These are phyloP conservation scores for Colletotrichum horii DNA, from an alignment of 2,329 filamentous ascomycete genomes.

Conservation along the genomic window DNA sequence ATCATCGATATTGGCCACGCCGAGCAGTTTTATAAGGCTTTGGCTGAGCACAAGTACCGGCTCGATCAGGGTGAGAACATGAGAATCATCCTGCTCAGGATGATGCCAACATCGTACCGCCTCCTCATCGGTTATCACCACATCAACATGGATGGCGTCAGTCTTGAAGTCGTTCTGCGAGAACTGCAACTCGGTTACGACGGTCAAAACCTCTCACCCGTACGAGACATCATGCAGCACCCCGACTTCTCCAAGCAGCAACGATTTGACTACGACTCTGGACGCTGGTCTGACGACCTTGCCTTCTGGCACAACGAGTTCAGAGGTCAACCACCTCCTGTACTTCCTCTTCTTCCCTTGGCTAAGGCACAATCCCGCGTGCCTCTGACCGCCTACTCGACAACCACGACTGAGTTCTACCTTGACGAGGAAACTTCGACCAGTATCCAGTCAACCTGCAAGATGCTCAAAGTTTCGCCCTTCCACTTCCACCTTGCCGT, in stretches of 20 bases:
- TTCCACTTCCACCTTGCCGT: constrained; percentile 54
- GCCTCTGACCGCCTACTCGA: not conserved
- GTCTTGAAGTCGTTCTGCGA: not conserved
- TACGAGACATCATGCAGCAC: not conserved
- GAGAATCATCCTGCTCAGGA: not conserved
- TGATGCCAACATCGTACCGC: not conserved
- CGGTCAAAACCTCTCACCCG: not conserved
- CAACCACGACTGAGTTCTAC: not conserved
- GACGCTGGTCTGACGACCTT: not conserved
- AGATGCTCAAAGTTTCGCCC: constrained; percentile 6
- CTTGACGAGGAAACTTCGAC: not conserved
- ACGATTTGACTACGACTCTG: not conserved
- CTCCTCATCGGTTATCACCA: not conserved
- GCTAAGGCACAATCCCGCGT: not conserved
- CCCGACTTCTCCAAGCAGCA: not conserved
- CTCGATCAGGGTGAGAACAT: not conserved
- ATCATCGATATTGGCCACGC: not conserved
- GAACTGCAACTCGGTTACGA: not conserved
- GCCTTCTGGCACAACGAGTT: not conserved
- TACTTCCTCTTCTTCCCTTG: not conserved
- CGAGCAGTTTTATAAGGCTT: not conserved
- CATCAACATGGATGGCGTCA: not conserved
- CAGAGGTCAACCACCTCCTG: not conserved
- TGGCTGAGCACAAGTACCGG: not conserved
- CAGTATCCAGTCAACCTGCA: not conserved